Conservation (phyloP, 495 filamentous ascomycete species). For the Haplographium delicatum region DNA sequence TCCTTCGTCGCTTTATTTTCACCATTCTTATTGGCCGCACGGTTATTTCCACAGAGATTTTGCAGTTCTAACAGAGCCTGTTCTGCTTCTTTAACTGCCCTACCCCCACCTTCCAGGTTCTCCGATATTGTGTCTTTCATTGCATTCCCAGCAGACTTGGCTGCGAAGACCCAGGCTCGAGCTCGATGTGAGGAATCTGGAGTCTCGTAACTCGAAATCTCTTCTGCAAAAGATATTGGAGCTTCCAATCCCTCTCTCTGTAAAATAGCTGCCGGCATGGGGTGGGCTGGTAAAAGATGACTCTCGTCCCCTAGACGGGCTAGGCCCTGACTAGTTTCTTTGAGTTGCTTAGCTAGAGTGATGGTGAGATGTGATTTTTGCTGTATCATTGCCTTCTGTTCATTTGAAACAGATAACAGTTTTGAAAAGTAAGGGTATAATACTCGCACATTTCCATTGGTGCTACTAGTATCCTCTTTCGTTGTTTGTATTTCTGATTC, state of each 20-base stretch:
- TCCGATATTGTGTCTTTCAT: conserved; percentile 33
- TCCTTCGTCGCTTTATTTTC: too few relatives aligned
- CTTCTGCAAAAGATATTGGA: conserved; percentile 14
- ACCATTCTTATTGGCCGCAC: not conserved
- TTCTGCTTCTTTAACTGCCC: conserved; percentile 5
- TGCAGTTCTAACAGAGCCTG: conserved; percentile 14
- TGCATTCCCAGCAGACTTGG: conserved; percentile 33
- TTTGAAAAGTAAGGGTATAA: conserved; percentile 45
- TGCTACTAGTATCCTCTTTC: not conserved
- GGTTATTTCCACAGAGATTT: conserved; percentile 9
- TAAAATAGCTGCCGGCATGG: conserved; percentile 20
- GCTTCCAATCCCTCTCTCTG: conserved; percentile 2
- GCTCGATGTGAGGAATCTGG: conserved; percentile 34
- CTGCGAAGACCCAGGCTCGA: conserved; percentile 45
- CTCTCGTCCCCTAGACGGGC: conserved; percentile 63
- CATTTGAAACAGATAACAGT: conserved; percentile 51
- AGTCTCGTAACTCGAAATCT: conserved; percentile 21
- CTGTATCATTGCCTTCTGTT: conserved; percentile 56
- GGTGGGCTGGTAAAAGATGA: conserved; percentile 60
- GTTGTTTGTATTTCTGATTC: not conserved
- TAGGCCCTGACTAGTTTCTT: conserved; percentile 49
- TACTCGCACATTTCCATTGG: conserved; percentile 5
- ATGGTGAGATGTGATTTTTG: conserved; percentile 59
- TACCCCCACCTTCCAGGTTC: conserved; percentile 21
- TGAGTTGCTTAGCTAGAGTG: conserved; percentile 53